A percentile compares a stretch with the other conserved stretches of the same genome.
phyloP scores from a whole-genome alignment of 176 grass and related monocot genomes.

The Panicum miliaceum region DNA sequence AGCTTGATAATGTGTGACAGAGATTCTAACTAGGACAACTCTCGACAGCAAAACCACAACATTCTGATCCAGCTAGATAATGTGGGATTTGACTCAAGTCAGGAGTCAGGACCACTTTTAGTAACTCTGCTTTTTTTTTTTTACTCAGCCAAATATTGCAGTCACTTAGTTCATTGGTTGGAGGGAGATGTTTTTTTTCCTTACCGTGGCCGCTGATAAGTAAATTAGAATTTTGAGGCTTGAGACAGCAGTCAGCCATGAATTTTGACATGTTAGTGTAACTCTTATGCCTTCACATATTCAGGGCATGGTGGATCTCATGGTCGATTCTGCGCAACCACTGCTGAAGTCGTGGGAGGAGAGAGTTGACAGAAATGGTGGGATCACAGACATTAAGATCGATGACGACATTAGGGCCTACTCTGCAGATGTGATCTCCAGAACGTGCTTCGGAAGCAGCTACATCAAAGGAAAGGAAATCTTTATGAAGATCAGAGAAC shows the following conservation, averaged over 20 bases:
- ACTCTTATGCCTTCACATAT: constrained; percentile 14
- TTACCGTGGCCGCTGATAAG: neutral
- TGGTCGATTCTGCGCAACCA: constrained; percentile 83
- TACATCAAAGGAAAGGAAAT: constrained; percentile 88
- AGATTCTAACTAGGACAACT: constrained; percentile 36
- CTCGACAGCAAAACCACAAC: constrained; percentile 6
- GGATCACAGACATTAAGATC: constrained; percentile 72
- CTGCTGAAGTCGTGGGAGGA: constrained; percentile 71
- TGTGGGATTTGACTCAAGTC: neutral
- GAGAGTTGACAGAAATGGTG: constrained; percentile 55
- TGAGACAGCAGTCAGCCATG: constrained; percentile 12
- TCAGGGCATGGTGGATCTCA: constrained; percentile 93
- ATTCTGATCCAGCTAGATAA: constrained; percentile 35
- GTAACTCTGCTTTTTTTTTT: constrained; percentile 30
- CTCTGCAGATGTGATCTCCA: constrained; percentile 92
- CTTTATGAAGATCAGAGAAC: constrained; percentile 80
- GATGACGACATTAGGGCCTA: constrained; percentile 88
- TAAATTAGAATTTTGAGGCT: neutral
- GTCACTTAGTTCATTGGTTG: neutral
- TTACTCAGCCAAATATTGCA: constrained; percentile 11
- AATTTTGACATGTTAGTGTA: neutral
- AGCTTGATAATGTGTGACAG: constrained; percentile 30
- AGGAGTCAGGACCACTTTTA: constrained; percentile 44
- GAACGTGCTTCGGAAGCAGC: constrained; percentile 93
- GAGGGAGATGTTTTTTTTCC: neutral